Conservation (phyloP, 306 rosid species). For the Parietaria judaica region DNA sequence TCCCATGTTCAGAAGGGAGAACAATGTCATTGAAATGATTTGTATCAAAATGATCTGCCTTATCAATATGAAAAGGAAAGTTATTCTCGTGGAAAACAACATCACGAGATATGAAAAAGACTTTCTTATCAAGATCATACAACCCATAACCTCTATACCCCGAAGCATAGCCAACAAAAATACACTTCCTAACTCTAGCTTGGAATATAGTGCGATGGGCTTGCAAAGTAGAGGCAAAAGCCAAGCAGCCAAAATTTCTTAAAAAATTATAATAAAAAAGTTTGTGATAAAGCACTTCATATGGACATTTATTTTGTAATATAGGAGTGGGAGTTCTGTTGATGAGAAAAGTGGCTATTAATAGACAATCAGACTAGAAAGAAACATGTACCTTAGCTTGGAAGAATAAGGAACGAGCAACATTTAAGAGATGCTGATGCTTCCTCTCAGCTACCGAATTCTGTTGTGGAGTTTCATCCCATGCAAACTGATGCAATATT, state of each 20-base stretch:
- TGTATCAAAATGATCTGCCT: too few species aligned
- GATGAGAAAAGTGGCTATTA: too few species aligned
- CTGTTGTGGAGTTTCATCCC: background rate
- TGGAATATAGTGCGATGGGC: background rate
- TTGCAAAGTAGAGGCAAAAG: background rate
- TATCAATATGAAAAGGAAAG: background rate
- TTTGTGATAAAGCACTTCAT: background rate
- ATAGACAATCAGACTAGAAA: too few species aligned
- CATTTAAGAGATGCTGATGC: background rate
- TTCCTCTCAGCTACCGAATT: background rate
- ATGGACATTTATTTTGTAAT: background rate
- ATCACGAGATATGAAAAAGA: background rate
- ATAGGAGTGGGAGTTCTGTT: too few species aligned
- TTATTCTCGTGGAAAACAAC: background rate
- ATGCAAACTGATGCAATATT: background rate
- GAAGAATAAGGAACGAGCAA: too few species aligned
- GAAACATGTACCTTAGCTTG: too few species aligned
- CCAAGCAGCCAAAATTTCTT: background rate
- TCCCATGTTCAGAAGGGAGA: background rate
- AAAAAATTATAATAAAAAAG: background rate
- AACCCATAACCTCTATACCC: background rate
- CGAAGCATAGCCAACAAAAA: background rate
- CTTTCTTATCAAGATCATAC: background rate
- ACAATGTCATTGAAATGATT: background rate
- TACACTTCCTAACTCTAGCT: background rate